These are phyloP conservation scores for Senecio squalidus DNA, from an alignment of 140 eudicot species.

Conservation along the genomic window DNA sequence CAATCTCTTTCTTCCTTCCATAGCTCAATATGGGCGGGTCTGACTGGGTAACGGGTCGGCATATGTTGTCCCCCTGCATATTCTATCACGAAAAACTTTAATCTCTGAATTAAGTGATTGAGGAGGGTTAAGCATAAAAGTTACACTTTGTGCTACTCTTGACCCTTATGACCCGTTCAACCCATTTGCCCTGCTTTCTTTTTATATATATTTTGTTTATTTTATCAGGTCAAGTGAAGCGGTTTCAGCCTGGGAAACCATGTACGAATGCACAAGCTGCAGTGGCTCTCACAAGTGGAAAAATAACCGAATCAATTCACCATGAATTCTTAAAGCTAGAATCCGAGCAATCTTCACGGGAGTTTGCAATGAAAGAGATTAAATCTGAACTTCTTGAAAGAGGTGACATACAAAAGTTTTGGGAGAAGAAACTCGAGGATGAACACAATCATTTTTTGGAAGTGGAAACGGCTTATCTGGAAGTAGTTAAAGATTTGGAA, in stretches of 20 bases:
- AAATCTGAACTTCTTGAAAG: constrained; percentile 59
- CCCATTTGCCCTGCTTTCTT: no score
- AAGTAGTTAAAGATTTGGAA: constrained; percentile 45
- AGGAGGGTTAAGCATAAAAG: no score
- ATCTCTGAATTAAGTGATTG: no score
- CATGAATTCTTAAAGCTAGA: constrained; percentile 54
- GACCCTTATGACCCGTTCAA: no score
- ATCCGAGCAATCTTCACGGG: constrained; percentile 53
- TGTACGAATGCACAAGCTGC: constrained; percentile 93
- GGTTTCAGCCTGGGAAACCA: constrained; percentile 84
- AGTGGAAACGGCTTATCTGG: constrained; percentile 43
- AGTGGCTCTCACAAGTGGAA: constrained; percentile 86
- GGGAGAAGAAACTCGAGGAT: constrained; percentile 56
- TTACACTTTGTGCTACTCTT: no score
- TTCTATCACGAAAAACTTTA: no score
- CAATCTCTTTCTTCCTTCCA: constrained; percentile 19
- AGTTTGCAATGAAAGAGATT: constrained; percentile 50
- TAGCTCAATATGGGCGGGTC: background rate
- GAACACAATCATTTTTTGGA: constrained; percentile 43
- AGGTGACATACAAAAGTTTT: constrained; percentile 64
- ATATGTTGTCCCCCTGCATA: no score
- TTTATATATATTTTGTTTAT: no score
- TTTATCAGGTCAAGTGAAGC: constrained; percentile 76
- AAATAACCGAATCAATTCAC: constrained; percentile 42
- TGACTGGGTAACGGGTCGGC: no score